Evolutionary conservation across 176 grass and related monocot genomes (phyloP).

Genomic region (Poa annua): DNA sequence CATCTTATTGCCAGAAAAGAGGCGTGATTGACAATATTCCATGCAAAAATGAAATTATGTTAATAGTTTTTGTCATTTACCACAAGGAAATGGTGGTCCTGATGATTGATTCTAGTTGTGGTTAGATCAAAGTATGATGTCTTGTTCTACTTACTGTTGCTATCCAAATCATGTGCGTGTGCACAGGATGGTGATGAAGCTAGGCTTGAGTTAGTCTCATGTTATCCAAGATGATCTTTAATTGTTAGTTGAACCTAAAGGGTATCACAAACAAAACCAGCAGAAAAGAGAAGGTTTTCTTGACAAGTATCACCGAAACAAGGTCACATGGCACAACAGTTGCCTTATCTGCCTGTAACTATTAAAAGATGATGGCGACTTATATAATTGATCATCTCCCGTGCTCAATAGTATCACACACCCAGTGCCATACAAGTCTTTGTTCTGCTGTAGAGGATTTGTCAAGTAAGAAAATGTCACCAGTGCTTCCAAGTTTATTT

Average conservation of each 20-base stretch:
- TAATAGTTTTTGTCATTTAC: background rate
- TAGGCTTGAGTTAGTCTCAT: background rate
- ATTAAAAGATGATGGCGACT: conserved; percentile 23
- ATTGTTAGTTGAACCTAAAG: background rate
- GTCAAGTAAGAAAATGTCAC: background rate
- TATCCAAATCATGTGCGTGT: conserved; percentile 12
- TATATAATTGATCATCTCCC: background rate
- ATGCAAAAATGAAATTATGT: background rate
- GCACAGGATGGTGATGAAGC: background rate
- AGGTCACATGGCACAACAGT: conserved; percentile 26
- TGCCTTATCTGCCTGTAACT: background rate
- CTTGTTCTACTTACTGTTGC: background rate
- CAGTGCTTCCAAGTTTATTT: conserved; percentile 28
- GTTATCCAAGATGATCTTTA: background rate
- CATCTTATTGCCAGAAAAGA: background rate
- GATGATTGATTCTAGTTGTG: conserved; percentile 12
- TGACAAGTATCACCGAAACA: conserved; percentile 16
- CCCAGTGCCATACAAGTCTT: background rate
- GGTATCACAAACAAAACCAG: conserved; percentile 2
- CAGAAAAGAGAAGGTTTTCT: background rate
- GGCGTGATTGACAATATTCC: background rate
- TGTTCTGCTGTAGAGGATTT: background rate
- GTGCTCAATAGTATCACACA: conserved; percentile 1
- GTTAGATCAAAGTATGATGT: conserved; percentile 2
- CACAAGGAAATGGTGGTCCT: background rate